A percentile compares a stretch with the other conserved stretches of the same genome.
Evolutionary conservation across 1,139 yeast species (phyloP).

Genomic region (Saccharomycopsis hybrid): DNA sequence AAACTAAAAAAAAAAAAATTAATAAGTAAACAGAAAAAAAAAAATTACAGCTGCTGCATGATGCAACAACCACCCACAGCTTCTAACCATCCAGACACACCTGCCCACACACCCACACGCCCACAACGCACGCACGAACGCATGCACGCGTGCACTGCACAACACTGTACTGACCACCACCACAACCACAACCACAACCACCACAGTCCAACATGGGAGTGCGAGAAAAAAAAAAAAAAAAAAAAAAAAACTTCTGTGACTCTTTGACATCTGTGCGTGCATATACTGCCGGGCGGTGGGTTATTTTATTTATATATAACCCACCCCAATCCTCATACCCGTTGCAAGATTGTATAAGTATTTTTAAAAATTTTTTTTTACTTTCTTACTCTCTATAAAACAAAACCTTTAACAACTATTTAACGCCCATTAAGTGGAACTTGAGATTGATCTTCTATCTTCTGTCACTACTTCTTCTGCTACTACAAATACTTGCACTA

Average conservation of each 20-base stretch:
- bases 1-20: too few relatives aligned
- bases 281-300: not conserved
- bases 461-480: not conserved
- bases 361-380: too few relatives aligned
- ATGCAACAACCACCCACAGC: not conserved
- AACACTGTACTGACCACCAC: not conserved
- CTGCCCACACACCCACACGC: too few relatives aligned
- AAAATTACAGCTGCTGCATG: too few relatives aligned
- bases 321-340: too few relatives aligned
- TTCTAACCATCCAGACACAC: not conserved
- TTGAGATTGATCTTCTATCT: not conserved
- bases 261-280: conserved; percentile 1
- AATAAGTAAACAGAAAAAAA: too few relatives aligned
- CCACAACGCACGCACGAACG: not conserved
- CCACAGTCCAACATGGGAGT: too few relatives aligned
- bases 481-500: not conserved
- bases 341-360: too few relatives aligned
- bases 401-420: not conserved
- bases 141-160: not conserved
- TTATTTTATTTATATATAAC: too few relatives aligned
- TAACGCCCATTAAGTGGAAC: not conserved
- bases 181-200: not conserved
- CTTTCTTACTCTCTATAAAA: not conserved
- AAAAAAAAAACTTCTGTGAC: not conserved
- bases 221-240: not conserved